Conservation (phyloP, 2,329 filamentous ascomycete genomes). For the Orbilia ellipsospora region DNA sequence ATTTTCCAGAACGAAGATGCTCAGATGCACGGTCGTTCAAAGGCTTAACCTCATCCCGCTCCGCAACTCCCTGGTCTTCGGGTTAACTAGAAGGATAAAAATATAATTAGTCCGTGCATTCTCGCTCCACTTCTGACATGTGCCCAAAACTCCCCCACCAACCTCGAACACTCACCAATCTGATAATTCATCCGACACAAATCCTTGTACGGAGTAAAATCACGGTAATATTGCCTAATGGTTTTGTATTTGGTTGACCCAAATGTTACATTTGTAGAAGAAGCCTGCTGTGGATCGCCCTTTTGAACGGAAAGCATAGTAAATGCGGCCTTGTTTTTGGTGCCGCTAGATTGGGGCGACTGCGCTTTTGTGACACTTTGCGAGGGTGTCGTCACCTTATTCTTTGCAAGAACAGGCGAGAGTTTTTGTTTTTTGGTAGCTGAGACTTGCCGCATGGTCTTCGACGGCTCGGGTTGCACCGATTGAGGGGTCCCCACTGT, state of each 20-base stretch:
- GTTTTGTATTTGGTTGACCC: constrained; percentile 41
- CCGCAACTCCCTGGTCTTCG: constrained; percentile 19
- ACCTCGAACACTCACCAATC: constrained; percentile 25
- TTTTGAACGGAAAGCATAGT: constrained; percentile 15
- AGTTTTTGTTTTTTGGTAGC: not conserved
- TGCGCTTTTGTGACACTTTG: constrained; percentile 5
- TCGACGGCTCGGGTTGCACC: too few relatives aligned
- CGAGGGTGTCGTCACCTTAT: constrained; percentile 8
- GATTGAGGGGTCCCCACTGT: constrained; percentile 1
- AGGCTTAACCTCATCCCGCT: constrained; percentile 7
- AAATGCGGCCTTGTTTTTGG: constrained; percentile 1
- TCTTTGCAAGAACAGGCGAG: not conserved
- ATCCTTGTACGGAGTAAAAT: constrained; percentile 43
- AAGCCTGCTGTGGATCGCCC: constrained; percentile 32
- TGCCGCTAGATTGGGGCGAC: not conserved
- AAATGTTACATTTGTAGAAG: constrained; percentile 32
- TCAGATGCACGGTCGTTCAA: not conserved
- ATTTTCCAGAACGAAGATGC: not conserved
- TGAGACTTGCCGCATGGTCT: not conserved
- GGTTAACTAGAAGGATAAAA: constrained; percentile 19
- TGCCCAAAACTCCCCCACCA: not conserved
- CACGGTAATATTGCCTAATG: constrained; percentile 28
- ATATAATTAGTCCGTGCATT: constrained; percentile 12
- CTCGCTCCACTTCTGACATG: not conserved
- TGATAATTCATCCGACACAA: constrained; percentile 46